phyloP scores from a whole-genome alignment of 2,329 filamentous ascomycete species.

The Knufia petricola region DNA sequence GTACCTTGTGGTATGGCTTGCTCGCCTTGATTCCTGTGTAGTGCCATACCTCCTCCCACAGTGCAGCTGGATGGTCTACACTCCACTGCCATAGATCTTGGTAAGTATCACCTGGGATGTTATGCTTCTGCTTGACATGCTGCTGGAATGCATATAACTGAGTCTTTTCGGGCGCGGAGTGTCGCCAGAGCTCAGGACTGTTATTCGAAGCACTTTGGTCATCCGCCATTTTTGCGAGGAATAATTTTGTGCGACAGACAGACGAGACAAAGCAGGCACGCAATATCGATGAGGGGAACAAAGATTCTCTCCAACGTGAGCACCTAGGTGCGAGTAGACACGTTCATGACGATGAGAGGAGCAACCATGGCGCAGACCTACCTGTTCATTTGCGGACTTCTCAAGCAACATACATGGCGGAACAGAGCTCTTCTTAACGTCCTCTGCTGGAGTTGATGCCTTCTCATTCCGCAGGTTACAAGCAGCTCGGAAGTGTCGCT shows the following conservation, averaged over 20 bases:
- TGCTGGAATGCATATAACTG: slow-evolving; percentile 64
- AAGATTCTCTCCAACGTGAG: neutral
- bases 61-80: slow-evolving; percentile 60
- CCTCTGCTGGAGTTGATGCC: neutral
- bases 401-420: neutral
- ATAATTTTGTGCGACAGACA: neutral
- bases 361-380: neutral
- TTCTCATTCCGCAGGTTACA: neutral
- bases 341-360: no score
- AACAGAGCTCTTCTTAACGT: neutral
- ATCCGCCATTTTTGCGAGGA: slow-evolving; percentile 1
- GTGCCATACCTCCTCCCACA: slow-evolving; percentile 82
- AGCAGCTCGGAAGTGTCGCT: no score
- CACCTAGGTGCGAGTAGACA: no score
- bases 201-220: slow-evolving; percentile 8
- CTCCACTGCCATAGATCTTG: slow-evolving; percentile 78
- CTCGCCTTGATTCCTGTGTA: slow-evolving; percentile 68
- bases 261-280: neutral
- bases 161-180: slow-evolving; percentile 56
- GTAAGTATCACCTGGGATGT: slow-evolving; percentile 55
- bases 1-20: slow-evolving; percentile 40
- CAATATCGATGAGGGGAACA: neutral
- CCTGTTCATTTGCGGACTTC: neutral
- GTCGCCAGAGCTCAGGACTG: slow-evolving; percentile 56
- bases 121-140: slow-evolving; percentile 58